phyloP scores from a whole-genome alignment of 345 rosid species.

The Linum tenue region DNA sequence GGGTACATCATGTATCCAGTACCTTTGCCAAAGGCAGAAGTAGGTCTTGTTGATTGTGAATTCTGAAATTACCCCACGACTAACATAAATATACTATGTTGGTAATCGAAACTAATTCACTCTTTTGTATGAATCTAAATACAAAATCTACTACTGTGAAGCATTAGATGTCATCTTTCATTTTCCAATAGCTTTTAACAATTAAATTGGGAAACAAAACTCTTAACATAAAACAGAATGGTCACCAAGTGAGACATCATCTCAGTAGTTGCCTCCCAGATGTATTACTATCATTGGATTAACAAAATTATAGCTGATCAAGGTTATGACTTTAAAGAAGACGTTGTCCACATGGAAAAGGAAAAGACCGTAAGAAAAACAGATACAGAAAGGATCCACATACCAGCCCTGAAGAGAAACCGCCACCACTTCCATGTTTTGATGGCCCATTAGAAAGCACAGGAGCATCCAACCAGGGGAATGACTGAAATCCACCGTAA shows the following conservation, averaged over 20 bases:
- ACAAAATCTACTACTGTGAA: neutral
- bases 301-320: no score
- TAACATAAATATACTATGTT: neutral
- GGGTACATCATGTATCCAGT: slow-evolving; percentile 44
- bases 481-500: slow-evolving; percentile 32
- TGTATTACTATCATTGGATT: no score
- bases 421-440: slow-evolving; percentile 22
- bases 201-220: neutral
- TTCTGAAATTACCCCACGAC: slow-evolving; percentile 15
- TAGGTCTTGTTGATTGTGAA: slow-evolving; percentile 34
- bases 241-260: no score
- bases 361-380: no score
- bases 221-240: neutral
- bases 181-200: no score
- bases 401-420: slow-evolving; percentile 17
- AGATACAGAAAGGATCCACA: no score
- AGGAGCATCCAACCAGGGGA: slow-evolving; percentile 29
- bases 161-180: neutral
- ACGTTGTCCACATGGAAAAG: no score
- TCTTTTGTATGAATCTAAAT: neutral
- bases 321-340: no score
- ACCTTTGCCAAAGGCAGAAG: slow-evolving; percentile 30
- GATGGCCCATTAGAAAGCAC: slow-evolving; percentile 21
- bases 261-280: no score
- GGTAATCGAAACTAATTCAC: no score